Evolutionary conservation across 2,329 filamentous ascomycete species (phyloP).

Genomic region (Cryphonectria nitschkei): DNA sequence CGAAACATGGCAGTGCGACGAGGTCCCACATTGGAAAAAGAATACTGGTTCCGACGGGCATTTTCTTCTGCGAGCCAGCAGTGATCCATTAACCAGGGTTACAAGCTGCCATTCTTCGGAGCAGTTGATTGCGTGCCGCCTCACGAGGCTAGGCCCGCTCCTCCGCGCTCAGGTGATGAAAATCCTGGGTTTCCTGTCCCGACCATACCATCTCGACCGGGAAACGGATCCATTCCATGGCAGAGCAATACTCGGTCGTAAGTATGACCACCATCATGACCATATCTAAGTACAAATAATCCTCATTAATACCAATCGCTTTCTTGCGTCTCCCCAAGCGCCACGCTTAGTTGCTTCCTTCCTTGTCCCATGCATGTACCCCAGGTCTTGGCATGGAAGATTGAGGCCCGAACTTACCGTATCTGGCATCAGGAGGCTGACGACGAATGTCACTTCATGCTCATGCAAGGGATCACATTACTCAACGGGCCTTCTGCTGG

Average conservation of each 20-base stretch:
- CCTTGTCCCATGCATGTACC: background rate
- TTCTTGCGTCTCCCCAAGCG: background rate
- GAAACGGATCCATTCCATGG: background rate
- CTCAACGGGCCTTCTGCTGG: no score
- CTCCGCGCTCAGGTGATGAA: background rate
- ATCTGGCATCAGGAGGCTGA: conserved; percentile 6
- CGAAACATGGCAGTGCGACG: background rate
- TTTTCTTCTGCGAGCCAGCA: background rate
- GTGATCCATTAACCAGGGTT: background rate
- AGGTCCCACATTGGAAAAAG: background rate
- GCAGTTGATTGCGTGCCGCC: conserved; percentile 17
- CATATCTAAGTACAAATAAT: background rate
- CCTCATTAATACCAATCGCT: background rate
- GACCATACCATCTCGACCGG: background rate
- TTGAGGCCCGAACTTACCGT: conserved; percentile 23
- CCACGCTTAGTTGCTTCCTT: background rate
- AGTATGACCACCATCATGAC: background rate
- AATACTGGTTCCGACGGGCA: background rate
- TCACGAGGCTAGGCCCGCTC: conserved; percentile 15
- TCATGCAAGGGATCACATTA: background rate
- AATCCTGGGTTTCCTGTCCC: background rate
- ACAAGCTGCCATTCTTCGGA: conserved; percentile 6
- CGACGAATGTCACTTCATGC: background rate
- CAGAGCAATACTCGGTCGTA: background rate
- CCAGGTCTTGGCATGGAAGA: conserved; percentile 19